Base-by-base conservation (phyloP, 2,329 filamentous ascomycete species). In the Juglanconis sp. region DNA sequence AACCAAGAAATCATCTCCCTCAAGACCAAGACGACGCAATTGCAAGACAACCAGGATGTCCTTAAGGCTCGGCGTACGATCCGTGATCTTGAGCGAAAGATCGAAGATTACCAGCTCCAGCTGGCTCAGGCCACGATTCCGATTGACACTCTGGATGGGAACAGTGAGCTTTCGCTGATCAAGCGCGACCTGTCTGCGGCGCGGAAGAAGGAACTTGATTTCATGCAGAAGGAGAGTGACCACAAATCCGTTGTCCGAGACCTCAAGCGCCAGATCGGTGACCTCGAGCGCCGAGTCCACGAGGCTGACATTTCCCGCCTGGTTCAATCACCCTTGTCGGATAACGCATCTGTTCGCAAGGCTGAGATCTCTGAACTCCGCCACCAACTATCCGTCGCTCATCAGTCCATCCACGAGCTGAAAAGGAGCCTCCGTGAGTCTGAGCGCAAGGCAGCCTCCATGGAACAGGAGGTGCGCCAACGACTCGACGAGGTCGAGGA, bases 251-350 rank as follows among this genome's bases (percentile, higher is more conserved):
- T 78, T 1, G 78, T 88, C 61, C 87, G 87, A 61, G 76, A 78
- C 24, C 81, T 90, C 60, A 89, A 88, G 70, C 80, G 82, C 52
- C 83, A 87, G 60, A 81, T 91, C 53, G 77, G 81, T 2, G 85
- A 90, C 40, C 79, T 92, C 15, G 88, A 91, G 69, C 82, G 82
- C 46, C 84, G 88, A 61, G 77, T 88, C 4, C 87, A 90, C 65
- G 86, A 92, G 60, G 79, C 83, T 5, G 81, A 86, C 50, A 79
- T 86, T 46, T 81, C 81, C 17, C 78, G 77, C 10, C 69, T 85
- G 32, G 71, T 75, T 30, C 65, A 67, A 40, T 78, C 79, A 11
- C 78, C 79, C 3, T 76, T 79, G 2, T 84, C 82, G 8, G 67
- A 71, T n/a, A 76, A 76, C 52, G 78, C 78, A n/a, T 83, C 83